Evolutionary conservation across 257 asterid genomes (phyloP).

Genomic region (Fraxinus quadrangulata): DNA sequence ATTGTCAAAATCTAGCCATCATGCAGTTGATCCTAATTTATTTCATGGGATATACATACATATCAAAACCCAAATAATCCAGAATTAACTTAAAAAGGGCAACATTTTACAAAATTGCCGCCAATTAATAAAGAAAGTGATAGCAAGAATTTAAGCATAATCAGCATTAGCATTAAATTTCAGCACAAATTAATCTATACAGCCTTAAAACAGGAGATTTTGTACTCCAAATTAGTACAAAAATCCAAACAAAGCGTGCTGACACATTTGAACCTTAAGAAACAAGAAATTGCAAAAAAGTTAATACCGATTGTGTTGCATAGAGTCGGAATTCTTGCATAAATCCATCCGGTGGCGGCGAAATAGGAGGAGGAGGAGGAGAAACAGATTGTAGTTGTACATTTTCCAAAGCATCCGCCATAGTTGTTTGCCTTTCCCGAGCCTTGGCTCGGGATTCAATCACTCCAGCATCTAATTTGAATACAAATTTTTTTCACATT

Average conservation of each 20-base stretch:
- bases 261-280: slow-evolving; percentile 15
- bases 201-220: slow-evolving; percentile 19
- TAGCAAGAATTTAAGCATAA: slow-evolving; percentile 11
- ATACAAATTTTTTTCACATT: slow-evolving; percentile 24
- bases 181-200: slow-evolving; percentile 10
- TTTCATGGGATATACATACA: slow-evolving; percentile 21
- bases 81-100: slow-evolving; percentile 8
- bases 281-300: slow-evolving; percentile 23
- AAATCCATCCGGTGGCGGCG: slow-evolving; percentile 52
- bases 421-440: slow-evolving; percentile 53
- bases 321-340: slow-evolving; percentile 93
- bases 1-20: slow-evolving; percentile 2
- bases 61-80: slow-evolving; percentile 4
- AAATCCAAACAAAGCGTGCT: slow-evolving; percentile 7
- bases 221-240: slow-evolving; percentile 14
- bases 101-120: slow-evolving; percentile 9
- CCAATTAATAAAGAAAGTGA: slow-evolving; percentile 20
- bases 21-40: slow-evolving; percentile 19
- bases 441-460: slow-evolving; percentile 93
- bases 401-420: slow-evolving; percentile 49
- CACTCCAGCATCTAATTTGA: slow-evolving; percentile 71
- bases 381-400: slow-evolving; percentile 40
- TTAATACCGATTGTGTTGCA: slow-evolving; percentile 81
- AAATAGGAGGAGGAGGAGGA: slow-evolving; percentile 29
- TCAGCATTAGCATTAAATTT: slow-evolving; percentile 23